Percentiles rank a stretch among this genome's conserved stretches.
These are phyloP conservation scores for Leishmania major DNA, from an alignment of 208 protist species.

Conservation along the genomic window DNA sequence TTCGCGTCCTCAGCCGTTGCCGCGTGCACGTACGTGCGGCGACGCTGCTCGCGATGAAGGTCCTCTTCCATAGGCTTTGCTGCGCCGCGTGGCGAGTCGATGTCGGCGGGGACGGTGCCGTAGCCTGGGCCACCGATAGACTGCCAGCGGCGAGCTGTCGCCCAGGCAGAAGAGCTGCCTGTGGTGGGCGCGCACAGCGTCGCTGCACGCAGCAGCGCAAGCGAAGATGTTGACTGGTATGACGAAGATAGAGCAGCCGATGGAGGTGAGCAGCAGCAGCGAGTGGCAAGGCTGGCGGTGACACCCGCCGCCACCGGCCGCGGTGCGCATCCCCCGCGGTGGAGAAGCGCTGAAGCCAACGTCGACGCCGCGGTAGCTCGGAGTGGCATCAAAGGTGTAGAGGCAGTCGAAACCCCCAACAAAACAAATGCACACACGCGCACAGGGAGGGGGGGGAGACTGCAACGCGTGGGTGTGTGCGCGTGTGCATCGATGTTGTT, in stretches of 20 bases:
- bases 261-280: constrained; percentile 1
- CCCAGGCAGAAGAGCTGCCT: constrained; percentile 5
- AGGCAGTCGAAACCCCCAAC: neutral
- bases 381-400: constrained; percentile 6
- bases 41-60: constrained; percentile 40
- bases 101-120: constrained; percentile 67
- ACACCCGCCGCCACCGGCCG: neutral
- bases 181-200: neutral
- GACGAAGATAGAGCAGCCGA: constrained; percentile 3
- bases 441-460: too few relatives aligned
- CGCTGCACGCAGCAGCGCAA: constrained; percentile 1
- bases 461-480: neutral
- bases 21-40: constrained; percentile 33
- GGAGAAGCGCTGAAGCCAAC: neutral
- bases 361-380: neutral
- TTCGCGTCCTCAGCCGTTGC: constrained; percentile 36
- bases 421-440: too few relatives aligned
- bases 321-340: neutral
- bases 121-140: constrained; percentile 34
- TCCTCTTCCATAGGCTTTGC: constrained; percentile 64
- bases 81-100: constrained; percentile 51
- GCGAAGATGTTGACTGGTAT: neutral
- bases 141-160: constrained; percentile 26
- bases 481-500: neutral
- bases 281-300: neutral